phyloP scores from a whole-genome alignment of 2,329 filamentous ascomycete genomes.

The Fusarium citri region DNA sequence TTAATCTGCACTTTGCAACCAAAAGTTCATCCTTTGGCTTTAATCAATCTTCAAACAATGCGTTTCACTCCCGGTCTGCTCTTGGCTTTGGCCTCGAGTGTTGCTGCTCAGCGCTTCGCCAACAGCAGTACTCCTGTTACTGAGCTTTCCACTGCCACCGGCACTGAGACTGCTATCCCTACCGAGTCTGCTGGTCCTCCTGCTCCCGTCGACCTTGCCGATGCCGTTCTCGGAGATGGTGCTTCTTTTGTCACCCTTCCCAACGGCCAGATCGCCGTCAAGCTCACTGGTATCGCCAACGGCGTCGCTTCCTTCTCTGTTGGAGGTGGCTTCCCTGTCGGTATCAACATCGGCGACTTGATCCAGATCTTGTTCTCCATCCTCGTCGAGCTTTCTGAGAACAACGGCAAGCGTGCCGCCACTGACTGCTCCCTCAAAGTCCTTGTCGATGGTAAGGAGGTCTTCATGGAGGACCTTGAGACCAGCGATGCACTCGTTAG shows the following conservation, averaged over 20 bases:
- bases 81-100: slow-evolving; percentile 27
- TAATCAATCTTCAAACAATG: slow-evolving; percentile 4
- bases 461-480: not conserved
- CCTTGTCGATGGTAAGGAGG: not conserved
- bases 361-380: not conserved
- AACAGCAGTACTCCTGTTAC: slow-evolving; percentile 22
- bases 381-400: not conserved
- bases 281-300: not conserved
- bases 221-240: not conserved
- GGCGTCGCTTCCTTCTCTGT: not conserved
- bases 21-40: no score
- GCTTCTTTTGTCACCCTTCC: not conserved
- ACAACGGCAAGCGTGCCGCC: slow-evolving; percentile 5
- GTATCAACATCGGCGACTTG: no score
- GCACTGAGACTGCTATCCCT: no score
- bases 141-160: not conserved
- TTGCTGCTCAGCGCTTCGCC: slow-evolving; percentile 33
- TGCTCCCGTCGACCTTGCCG: not conserved
- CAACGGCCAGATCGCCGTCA: not conserved
- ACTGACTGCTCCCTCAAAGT: slow-evolving; percentile 14
- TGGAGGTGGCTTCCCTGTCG: no score
- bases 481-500: not conserved
- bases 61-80: slow-evolving; percentile 26
- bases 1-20: not conserved
- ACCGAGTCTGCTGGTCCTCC: no score